Conservation (phyloP, 352 stramenopile species). For the Thalassiosira mediterranea region DNA sequence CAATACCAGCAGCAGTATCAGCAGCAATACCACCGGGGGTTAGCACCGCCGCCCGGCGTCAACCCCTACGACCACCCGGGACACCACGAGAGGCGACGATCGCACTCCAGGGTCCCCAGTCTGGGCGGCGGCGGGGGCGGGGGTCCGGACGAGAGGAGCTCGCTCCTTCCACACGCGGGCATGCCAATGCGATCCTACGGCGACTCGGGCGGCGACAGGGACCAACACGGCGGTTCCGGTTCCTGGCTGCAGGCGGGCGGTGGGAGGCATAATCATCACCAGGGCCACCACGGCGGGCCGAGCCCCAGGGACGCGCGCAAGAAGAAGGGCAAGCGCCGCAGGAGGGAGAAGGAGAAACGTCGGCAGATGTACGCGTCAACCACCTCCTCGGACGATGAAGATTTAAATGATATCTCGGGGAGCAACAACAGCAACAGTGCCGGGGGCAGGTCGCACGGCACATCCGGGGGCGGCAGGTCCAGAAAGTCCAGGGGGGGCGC, state of each 20-base stretch:
- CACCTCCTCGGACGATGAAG: constrained; percentile 29
- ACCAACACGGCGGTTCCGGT: too few relatives aligned
- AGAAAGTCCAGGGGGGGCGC: constrained; percentile 8
- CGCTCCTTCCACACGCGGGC: constrained; percentile 12
- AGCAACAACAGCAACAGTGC: background rate
- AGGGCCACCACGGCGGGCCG: constrained; percentile 2
- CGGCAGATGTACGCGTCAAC: constrained; percentile 10
- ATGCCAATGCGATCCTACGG: too few relatives aligned
- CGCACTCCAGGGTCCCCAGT: background rate
- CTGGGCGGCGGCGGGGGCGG: background rate
- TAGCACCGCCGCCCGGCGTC: background rate
- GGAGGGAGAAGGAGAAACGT: constrained; percentile 31
- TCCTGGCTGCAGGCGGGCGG: too few relatives aligned
- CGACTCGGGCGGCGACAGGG: too few relatives aligned
- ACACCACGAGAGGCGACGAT: background rate
- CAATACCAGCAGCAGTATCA: background rate
- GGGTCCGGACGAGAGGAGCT: constrained; percentile 21
- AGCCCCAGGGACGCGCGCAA: too few relatives aligned
- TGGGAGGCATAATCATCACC: constrained; percentile 1
- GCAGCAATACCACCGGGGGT: constrained; percentile 1
- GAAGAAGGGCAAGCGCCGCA: constrained; percentile 24
- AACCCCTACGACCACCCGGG: too few relatives aligned
- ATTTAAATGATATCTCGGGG: background rate
- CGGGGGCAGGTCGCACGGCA: constrained; percentile 10
- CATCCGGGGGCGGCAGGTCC: constrained; percentile 16